Evolutionary conservation across 106 monocot genomes (phyloP).

Genomic region (Platanthera guangdongensis): DNA sequence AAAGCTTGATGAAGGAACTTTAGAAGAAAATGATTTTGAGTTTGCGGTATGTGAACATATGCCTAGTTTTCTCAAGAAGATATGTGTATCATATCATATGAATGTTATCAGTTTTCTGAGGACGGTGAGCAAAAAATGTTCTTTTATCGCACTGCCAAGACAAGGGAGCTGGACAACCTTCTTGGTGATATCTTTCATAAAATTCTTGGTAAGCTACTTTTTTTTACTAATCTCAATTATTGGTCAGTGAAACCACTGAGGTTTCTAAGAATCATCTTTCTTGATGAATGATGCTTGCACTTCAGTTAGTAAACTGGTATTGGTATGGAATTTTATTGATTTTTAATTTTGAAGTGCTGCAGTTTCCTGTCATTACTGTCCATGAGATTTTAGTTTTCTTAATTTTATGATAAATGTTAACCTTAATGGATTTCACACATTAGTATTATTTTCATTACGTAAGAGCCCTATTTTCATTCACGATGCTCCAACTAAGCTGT

Average conservation of each 20-base stretch:
- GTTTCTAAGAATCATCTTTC: neutral
- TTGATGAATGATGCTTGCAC: neutral
- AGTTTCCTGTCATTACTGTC: too few relatives aligned
- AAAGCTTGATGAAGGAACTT: constrained; percentile 49
- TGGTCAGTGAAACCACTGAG: neutral
- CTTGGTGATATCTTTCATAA: constrained; percentile 98
- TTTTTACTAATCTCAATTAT: neutral
- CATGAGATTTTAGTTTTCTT: too few relatives aligned
- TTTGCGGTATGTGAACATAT: constrained; percentile 59
- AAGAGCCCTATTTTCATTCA: too few relatives aligned
- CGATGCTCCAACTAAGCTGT: too few relatives aligned
- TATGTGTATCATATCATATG: constrained; percentile 9
- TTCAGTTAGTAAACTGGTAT: too few relatives aligned
- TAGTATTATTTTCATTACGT: too few relatives aligned
- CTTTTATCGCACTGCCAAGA: constrained; percentile 88
- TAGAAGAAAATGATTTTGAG: constrained; percentile 63
- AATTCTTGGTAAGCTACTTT: constrained; percentile 73
- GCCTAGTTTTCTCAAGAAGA: constrained; percentile 1
- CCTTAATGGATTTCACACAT: too few relatives aligned
- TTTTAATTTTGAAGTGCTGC: too few relatives aligned
- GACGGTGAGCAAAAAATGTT: constrained; percentile 70
- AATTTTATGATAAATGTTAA: too few relatives aligned
- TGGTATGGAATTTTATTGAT: too few relatives aligned
- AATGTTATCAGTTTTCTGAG: constrained; percentile 69
- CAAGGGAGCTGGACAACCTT: constrained; percentile 86